Conservation (phyloP, 1,284 basidiomycete species). For the Puccinia sorghi region DNA sequence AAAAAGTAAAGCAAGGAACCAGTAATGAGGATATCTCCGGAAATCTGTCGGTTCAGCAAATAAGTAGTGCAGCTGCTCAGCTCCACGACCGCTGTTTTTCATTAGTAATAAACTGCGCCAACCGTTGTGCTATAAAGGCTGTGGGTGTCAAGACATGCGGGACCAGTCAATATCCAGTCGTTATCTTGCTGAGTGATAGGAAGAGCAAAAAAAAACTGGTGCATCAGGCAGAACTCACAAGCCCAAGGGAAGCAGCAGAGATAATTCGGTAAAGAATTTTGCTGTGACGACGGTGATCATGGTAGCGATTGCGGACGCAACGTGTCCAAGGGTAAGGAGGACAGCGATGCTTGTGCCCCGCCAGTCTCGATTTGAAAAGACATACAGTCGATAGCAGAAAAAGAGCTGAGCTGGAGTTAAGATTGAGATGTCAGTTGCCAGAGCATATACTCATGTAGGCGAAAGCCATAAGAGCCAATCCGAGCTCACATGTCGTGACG, state of each 20-base stretch:
- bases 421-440: neutral
- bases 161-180: neutral
- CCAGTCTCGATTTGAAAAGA: slow-evolving; percentile 38
- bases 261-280: slow-evolving; percentile 19
- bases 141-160: neutral
- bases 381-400: slow-evolving; percentile 30
- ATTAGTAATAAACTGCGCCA: neutral
- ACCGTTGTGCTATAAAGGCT: slow-evolving; percentile 41
- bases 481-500: slow-evolving; percentile 20
- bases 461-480: neutral
- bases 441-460: neutral
- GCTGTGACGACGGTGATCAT: slow-evolving; percentile 17
- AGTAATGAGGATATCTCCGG: slow-evolving; percentile 34
- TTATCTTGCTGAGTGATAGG: neutral
- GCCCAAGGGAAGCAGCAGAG: slow-evolving; percentile 25
- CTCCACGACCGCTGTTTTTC: neutral
- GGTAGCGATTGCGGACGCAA: slow-evolving; percentile 16
- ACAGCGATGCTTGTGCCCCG: slow-evolving; percentile 19
- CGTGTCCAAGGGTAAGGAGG: slow-evolving; percentile 21
- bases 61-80: neutral
- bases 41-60: slow-evolving; percentile 1
- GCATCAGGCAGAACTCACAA: slow-evolving; percentile 8
- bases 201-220: neutral
- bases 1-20: slow-evolving; percentile 42
- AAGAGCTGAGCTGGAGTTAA: slow-evolving; percentile 26